These are phyloP conservation scores for Fusarium staphyleae DNA, from an alignment of 2,329 filamentous ascomycete species.

Conservation along the genomic window DNA sequence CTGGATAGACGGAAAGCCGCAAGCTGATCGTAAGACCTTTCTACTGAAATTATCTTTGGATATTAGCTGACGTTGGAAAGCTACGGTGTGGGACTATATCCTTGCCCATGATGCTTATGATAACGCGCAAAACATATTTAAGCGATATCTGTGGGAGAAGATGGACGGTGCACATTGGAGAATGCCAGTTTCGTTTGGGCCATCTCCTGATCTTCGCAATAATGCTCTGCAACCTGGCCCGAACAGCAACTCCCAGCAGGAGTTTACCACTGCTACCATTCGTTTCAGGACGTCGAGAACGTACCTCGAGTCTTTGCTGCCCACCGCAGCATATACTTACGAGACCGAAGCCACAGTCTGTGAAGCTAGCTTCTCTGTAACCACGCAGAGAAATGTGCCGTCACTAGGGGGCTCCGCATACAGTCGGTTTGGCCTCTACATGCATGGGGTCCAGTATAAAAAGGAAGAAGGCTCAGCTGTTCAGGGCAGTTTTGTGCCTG, in stretches of 20 bases:
- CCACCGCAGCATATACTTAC: conserved; percentile 57
- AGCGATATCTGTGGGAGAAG: conserved; percentile 25
- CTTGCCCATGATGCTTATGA: conserved; percentile 37
- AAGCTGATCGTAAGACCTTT: conserved; percentile 23
- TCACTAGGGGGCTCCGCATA: conserved; percentile 69
- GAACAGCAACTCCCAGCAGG: neutral
- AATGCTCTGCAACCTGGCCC: conserved; percentile 1
- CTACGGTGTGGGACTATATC: conserved; percentile 28
- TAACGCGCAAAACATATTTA: conserved; percentile 20
- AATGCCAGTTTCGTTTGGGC: conserved; percentile 39
- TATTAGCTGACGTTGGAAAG: neutral
- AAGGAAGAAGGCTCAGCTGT: conserved; percentile 56
- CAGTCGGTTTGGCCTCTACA: conserved; percentile 63
- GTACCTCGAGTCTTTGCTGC: conserved; percentile 50
- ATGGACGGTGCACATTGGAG: conserved; percentile 26
- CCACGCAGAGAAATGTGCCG: conserved; percentile 58
- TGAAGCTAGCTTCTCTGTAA: conserved; percentile 53
- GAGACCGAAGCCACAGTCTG: conserved; percentile 56
- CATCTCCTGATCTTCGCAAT: conserved; percentile 30
- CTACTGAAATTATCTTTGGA: rapidly evolving
- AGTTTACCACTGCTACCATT: conserved; percentile 55
- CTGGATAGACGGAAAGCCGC: conserved; percentile 18
- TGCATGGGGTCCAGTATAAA: conserved; percentile 67
- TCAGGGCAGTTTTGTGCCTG: conserved; percentile 60
- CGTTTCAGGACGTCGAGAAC: conserved; percentile 60